These are phyloP conservation scores for Carpinus fangiana DNA, from an alignment of 306 rosid species.

Conservation along the genomic window DNA sequence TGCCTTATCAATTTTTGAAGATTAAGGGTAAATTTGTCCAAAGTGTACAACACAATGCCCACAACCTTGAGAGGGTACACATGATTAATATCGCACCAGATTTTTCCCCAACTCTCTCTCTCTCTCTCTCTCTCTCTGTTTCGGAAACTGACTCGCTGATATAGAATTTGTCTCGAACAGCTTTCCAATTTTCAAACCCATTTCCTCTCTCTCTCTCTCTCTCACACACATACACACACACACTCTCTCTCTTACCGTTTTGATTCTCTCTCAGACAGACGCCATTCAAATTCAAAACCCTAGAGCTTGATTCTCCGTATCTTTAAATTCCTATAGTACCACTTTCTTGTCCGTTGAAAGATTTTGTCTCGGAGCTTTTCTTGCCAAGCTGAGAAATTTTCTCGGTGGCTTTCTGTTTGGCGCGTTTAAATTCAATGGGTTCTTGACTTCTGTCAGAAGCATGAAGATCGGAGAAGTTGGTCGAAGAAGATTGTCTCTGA, in stretches of 20 bases:
- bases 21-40: neutral
- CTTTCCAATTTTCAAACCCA: conserved; percentile 48
- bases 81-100: neutral
- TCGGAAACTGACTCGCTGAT: conserved; percentile 44
- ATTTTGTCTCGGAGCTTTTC: conserved; percentile 33
- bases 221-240: neutral
- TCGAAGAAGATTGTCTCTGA: conserved; percentile 12
- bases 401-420: conserved; percentile 29
- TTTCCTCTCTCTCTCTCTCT: conserved; percentile 27
- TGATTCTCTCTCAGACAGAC: conserved; percentile 11
- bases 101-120: conserved; percentile 1
- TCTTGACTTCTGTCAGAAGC: conserved; percentile 20
- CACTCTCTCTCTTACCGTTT: conserved; percentile 27
- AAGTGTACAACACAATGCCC: neutral
- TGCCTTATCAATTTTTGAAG: neutral
- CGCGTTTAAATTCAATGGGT: conserved; percentile 18
- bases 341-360: conserved; percentile 20
- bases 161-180: conserved; percentile 62
- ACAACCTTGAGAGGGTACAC: neutral
- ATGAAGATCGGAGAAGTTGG: conserved; percentile 31
- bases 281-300: conserved; percentile 15
- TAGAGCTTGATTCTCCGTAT: conserved; percentile 5
- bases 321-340: neutral
- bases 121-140: conserved; percentile 21
- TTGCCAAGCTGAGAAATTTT: conserved; percentile 19